Conservation (phyloP, 2,329 filamentous ascomycete genomes). For the Calonectria leucothoes region DNA sequence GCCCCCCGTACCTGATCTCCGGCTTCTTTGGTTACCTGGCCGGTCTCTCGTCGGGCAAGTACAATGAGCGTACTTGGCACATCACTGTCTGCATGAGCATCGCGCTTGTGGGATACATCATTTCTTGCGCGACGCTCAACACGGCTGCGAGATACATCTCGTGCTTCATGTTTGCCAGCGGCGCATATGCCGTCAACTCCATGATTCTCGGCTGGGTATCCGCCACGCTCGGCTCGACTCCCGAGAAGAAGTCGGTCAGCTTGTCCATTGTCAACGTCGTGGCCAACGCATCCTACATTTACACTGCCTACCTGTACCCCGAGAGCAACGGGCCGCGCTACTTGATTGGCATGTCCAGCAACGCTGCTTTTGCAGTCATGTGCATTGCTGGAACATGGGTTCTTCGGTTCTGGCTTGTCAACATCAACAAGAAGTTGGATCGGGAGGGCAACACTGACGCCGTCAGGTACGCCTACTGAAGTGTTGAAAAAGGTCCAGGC, state of each 20-base stretch:
- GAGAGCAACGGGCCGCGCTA: slow-evolving; percentile 54
- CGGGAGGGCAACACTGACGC: slow-evolving; percentile 18
- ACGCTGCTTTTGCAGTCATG: slow-evolving; percentile 40
- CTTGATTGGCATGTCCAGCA: slow-evolving; percentile 51
- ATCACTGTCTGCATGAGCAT: slow-evolving; percentile 49
- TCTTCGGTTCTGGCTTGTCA: slow-evolving; percentile 39
- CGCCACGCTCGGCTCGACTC: slow-evolving; percentile 53
- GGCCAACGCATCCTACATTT: slow-evolving; percentile 57
- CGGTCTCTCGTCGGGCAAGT: slow-evolving; percentile 55
- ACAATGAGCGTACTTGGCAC: slow-evolving; percentile 53
- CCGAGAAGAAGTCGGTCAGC: slow-evolving; percentile 57
- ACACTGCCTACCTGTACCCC: slow-evolving; percentile 58
- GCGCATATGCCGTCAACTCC: slow-evolving; percentile 53
- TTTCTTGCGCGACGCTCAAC: slow-evolving; percentile 45
- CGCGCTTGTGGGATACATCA: slow-evolving; percentile 53
- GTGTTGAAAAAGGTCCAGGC: background rate
- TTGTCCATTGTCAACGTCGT: slow-evolving; percentile 57
- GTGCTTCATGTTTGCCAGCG: slow-evolving; percentile 50
- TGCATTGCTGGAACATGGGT: slow-evolving; percentile 41
- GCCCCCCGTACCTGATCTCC: slow-evolving; percentile 57
- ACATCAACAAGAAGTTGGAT: slow-evolving; percentile 40
- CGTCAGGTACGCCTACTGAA: slow-evolving; percentile 35
- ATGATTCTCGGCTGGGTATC: slow-evolving; percentile 57
- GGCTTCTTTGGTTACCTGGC: slow-evolving; percentile 54
- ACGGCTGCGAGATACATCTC: slow-evolving; percentile 46